Percentiles rank a stretch among this genome's conserved stretches.
Conservation (phyloP, 2,329 filamentous ascomycete species). For the Verticillium zaregamsianum region DNA sequence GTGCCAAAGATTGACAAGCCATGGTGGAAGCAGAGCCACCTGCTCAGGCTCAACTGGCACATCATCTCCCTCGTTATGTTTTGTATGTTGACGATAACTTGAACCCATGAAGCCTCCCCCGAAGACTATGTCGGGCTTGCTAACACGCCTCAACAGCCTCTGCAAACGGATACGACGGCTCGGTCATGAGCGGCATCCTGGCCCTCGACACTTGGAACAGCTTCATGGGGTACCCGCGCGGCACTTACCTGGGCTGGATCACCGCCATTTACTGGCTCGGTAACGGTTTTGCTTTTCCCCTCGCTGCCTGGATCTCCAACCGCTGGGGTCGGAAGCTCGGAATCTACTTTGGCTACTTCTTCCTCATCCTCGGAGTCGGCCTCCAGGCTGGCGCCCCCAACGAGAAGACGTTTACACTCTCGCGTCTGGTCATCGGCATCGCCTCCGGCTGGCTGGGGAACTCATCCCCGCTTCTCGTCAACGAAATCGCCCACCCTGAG, state of each 20-base stretch:
- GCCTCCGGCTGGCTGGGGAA: conserved; percentile 30
- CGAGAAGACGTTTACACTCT: conserved; percentile 40
- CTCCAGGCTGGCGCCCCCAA: conserved; percentile 50
- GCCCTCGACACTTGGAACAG: conserved; percentile 39
- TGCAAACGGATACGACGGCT: conserved; percentile 29
- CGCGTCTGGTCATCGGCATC: conserved; percentile 54
- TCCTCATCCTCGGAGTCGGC: conserved; percentile 52
- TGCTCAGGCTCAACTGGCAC: conserved; percentile 38
- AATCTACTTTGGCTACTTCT: conserved; percentile 49
- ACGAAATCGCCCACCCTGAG: conserved; percentile 49
- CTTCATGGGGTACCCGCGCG: conserved; percentile 42
- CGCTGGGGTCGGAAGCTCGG: conserved; percentile 47
- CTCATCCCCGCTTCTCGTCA: conserved; percentile 46
- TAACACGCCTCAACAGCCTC: conserved; percentile 18
- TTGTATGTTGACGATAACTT: neutral
- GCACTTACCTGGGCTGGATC: conserved; percentile 45
- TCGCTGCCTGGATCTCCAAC: conserved; percentile 53
- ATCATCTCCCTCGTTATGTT: conserved; percentile 26
- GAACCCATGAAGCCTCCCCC: too few species aligned
- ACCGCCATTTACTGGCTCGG: conserved; percentile 57
- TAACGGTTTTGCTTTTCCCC: conserved; percentile 50
- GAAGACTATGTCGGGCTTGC: neutral
- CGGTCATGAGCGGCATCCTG: conserved; percentile 40
- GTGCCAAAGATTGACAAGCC: conserved; percentile 21
- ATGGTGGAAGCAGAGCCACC: conserved; percentile 37